Evolutionary conservation across 306 rosid species (phyloP), one percentile per base, ranked within the genome.

Genomic region (Rubus parviflorus): DNA sequence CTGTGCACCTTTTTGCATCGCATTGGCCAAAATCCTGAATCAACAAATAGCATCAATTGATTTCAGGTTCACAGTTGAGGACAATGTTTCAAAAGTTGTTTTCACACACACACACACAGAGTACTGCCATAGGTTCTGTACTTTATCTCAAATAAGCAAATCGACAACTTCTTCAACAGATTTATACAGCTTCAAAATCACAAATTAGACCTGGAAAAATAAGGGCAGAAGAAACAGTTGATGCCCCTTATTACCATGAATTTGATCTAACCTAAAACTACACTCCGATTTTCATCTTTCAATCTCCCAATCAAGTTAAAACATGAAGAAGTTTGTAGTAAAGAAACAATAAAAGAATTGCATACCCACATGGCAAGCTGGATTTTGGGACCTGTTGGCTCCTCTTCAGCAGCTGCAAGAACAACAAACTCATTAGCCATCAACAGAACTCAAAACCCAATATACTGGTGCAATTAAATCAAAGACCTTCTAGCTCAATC

Each of bases 321-420:
- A 1, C 11, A 54, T 20, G n/a, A 3, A 56, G 38, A 16, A 57
- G 20, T 45, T 61, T 6, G 37, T 1, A 78, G 8, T 53, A 53
- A 68, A 47, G 46, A 25, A 54, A 80, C 23, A 75, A 25, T 65
- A 54, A 60, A 19, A 40, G 35, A 76, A 77, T 19, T 23, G 74
- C 97, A 80, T 85, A 91, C 97, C 98, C 98, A 94, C 97, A 94
- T 94, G 40, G 97, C 96, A 77, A 94, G 97, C 80, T 90, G 90
- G 65, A 94, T 75, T 71, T 75, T 85, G 13, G 96, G 96, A 66
- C 52, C 80, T 17, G 83, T 43, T 35, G 75, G 84, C 84, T 84
- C 90, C 53, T 85, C 90, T 53, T 86, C 94, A 3, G 67, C 70
- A n/a, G 75, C 74, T 87, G 82, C 87, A 80, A 76, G 38, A 46